A percentile compares a stretch with the other conserved stretches of the same genome.
Conservation (phyloP, 2,329 filamentous ascomycete species). For the Colletotrichum zoysiae region DNA sequence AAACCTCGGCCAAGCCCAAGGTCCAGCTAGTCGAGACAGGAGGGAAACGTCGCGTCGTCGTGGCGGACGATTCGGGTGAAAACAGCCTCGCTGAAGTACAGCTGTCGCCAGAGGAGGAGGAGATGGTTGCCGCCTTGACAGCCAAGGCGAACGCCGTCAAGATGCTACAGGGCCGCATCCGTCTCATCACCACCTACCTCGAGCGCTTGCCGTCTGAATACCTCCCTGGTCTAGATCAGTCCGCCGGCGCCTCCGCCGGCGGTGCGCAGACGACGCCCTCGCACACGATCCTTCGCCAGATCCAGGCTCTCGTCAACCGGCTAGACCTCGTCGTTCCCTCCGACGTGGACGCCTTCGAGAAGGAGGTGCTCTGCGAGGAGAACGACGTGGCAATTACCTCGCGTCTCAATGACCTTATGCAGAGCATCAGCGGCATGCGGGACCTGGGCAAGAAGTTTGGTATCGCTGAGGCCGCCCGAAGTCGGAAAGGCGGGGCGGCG, state of each 20-base stretch:
- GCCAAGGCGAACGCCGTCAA: conserved; percentile 93
- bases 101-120: conserved; percentile 71
- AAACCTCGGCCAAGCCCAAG: conserved; percentile 52
- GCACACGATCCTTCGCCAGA: conserved; percentile 84
- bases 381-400: conserved; percentile 87
- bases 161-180: conserved; percentile 86
- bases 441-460: conserved; percentile 82
- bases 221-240: conserved; percentile 59
- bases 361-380: conserved; percentile 80
- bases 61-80: conserved; percentile 46
- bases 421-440: conserved; percentile 77
- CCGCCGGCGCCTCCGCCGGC: conserved; percentile 48
- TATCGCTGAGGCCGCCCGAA: conserved; percentile 63
- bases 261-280: conserved; percentile 61
- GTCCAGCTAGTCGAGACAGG: conserved; percentile 61
- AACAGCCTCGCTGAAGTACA: conserved; percentile 48
- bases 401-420: conserved; percentile 80
- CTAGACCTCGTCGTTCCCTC: conserved; percentile 85
- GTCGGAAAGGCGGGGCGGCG: conserved; percentile 32
- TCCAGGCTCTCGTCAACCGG: conserved; percentile 86
- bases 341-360: conserved; percentile 72
- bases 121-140: conserved; percentile 76
- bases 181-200: conserved; percentile 82
- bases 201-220: conserved; percentile 76
- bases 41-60: conserved; percentile 58